These are phyloP conservation scores for Metarhizium humberi DNA, from an alignment of 2,329 filamentous ascomycete genomes.

Conservation along the genomic window DNA sequence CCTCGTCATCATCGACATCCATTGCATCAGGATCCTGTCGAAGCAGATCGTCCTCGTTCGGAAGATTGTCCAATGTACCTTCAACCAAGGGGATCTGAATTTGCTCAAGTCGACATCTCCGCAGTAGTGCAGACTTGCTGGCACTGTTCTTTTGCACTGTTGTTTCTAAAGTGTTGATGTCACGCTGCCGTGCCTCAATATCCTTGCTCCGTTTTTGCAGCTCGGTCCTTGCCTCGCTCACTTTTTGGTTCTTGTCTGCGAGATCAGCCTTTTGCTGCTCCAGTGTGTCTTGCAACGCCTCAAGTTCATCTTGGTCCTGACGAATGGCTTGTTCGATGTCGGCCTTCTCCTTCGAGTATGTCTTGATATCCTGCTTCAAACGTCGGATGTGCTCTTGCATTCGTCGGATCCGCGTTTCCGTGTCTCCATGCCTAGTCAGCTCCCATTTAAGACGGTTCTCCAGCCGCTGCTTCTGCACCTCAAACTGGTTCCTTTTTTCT, in stretches of 20 bases:
- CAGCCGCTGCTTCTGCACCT: conserved; percentile 70
- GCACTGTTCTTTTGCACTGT: conserved; percentile 80
- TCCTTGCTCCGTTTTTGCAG: conserved; percentile 77
- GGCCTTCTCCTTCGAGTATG: conserved; percentile 63
- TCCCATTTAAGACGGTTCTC: conserved; percentile 53
- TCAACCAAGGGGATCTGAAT: conserved; percentile 72
- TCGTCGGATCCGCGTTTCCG: conserved; percentile 57
- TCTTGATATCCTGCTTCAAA: conserved; percentile 58
- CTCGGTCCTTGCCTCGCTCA: conserved; percentile 69
- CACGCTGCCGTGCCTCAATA: conserved; percentile 64
- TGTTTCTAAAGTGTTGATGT: conserved; percentile 70
- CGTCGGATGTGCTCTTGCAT: conserved; percentile 59
- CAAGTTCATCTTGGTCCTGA: conserved; percentile 65
- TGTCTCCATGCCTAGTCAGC: conserved; percentile 41
- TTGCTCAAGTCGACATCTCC: conserved; percentile 88
- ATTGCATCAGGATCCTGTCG: conserved; percentile 78
- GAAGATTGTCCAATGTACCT: conserved; percentile 74
- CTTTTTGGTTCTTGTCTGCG: conserved; percentile 60
- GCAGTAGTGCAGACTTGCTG: conserved; percentile 72
- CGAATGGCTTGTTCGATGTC: conserved; percentile 66
- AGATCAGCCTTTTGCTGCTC: conserved; percentile 60
- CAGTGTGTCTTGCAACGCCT: conserved; percentile 63
- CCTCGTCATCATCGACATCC: conserved; percentile 71
- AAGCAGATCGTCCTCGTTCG: conserved; percentile 73
- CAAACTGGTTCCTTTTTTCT: conserved; percentile 79